Evolutionary conservation across 768 basidiomycete species (phyloP), one percentile per base, ranked within the genome.

Genomic region (Chalciporus pseudorubinellus): DNA sequence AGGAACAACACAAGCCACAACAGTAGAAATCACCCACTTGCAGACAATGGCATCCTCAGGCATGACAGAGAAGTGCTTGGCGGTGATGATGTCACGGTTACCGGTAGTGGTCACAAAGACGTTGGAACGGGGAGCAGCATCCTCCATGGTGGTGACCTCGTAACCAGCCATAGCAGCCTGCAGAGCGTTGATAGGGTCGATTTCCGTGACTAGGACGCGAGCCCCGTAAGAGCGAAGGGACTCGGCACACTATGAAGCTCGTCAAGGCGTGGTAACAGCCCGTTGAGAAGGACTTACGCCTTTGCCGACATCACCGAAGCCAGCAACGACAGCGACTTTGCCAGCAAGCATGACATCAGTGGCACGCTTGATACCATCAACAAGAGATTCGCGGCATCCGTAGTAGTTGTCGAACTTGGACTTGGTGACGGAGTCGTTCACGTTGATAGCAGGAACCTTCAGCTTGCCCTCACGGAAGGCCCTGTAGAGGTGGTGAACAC

Each of bases 311-410:
- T 99, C 97, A 75, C 97, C 97, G 72, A 87, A 99, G 51, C 97
- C 97, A 59, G 97, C 97, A 60, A 99, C 97, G 59, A 98, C 92
- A 47, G 94, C 95, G 59, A 99, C 95, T 77, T 99, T 99, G 47
- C 95, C 97, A 59, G 97, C 97, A 70, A 99, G 85, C 97, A 99
- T 99, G 71, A 99, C 92, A 71, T 99, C 97, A 58, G 97, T 99
- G 53, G 97, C 97, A 67, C 97, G 94, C 84, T 99, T 99, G 78
- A 99, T 98, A 63, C 97, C 97, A 70, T 99, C 97, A 55, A 99
- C 97, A 57, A 99, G 90, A 28, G 97, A 99, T 74, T 99, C 97
- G 67, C 97, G 92, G 77, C 97, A 99, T 56, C 97, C 97, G 70
- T 99, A 99, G 75, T 92, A 89, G 77, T 93, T 92, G 76, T 95